Conservation (phyloP, 176 grass and related monocot species). For the Dendrocalamus sinicus region DNA sequence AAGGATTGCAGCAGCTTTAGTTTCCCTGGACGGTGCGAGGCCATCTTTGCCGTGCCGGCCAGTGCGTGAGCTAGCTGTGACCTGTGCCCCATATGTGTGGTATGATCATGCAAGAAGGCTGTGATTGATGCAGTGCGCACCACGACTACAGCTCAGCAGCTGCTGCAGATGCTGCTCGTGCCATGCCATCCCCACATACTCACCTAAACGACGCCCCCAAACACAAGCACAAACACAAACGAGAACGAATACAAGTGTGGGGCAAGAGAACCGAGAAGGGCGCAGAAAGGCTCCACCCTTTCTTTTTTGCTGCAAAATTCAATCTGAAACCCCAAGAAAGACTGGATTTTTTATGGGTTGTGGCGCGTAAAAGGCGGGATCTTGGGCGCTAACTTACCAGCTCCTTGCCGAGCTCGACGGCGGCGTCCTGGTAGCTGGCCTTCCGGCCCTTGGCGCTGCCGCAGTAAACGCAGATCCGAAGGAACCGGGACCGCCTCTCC, state of each 20-base stretch:
- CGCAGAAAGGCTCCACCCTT: neutral
- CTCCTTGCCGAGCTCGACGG: slow-evolving; percentile 81
- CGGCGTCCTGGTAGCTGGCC: slow-evolving; percentile 79
- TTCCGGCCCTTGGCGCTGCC: slow-evolving; percentile 80
- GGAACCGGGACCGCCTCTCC: slow-evolving; percentile 69
- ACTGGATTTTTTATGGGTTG: neutral
- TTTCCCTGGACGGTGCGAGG: slow-evolving; percentile 11
- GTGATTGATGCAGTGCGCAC: slow-evolving; percentile 46
- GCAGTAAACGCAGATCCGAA: slow-evolving; percentile 89
- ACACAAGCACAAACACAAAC: neutral
- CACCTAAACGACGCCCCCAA: neutral
- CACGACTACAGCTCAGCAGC: slow-evolving; percentile 54
- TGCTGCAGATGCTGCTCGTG: neutral
- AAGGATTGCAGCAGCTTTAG: slow-evolving; percentile 17
- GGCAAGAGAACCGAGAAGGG: neutral
- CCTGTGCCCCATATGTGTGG: neutral
- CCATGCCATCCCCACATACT: neutral
- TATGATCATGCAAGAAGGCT: slow-evolving; percentile 60
- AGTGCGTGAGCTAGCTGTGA: slow-evolving; percentile 21
- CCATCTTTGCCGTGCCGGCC: slow-evolving; percentile 1
- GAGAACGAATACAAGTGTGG: neutral
- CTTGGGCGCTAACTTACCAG: slow-evolving; percentile 51
- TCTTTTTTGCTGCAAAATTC: neutral
- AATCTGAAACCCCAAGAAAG: neutral
- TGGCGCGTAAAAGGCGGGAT: slow-evolving; percentile 32